A percentile compares a stretch with the other conserved stretches of the same genome.
Evolutionary conservation across 306 rosid genomes (phyloP).

Genomic region (Citrullus mucosospermus): DNA sequence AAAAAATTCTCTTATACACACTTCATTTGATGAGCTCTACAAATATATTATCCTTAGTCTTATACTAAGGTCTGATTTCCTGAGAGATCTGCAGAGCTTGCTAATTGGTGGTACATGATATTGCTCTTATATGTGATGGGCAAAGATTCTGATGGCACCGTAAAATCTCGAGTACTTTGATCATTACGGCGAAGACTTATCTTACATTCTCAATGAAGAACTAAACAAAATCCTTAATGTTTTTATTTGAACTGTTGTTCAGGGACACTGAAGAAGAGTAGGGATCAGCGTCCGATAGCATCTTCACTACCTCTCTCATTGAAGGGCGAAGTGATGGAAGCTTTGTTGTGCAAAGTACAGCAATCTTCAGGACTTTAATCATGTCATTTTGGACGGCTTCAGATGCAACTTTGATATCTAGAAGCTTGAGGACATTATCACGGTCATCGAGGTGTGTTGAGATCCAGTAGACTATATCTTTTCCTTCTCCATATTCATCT

Average conservation of each 20-base stretch:
- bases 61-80: not conserved
- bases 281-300: conserved; percentile 65
- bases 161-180: not conserved
- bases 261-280: conserved; percentile 1
- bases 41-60: not conserved
- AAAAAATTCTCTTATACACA: not conserved
- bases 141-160: not conserved
- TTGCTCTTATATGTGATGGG: not conserved
- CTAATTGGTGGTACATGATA: not conserved
- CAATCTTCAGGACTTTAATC: conserved; percentile 76
- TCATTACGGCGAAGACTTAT: not conserved
- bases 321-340: conserved; percentile 81
- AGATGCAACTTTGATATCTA: conserved; percentile 45
- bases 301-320: conserved; percentile 85
- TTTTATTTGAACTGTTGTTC: conserved; percentile 8
- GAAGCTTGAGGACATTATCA: conserved; percentile 37
- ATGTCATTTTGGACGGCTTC: conserved; percentile 32
- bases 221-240: conserved; percentile 1
- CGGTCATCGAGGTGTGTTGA: conserved; percentile 43
- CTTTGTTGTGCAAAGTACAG: conserved; percentile 57
- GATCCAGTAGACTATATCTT: conserved; percentile 85
- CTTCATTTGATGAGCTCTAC: conserved; percentile 7
- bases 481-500: conserved; percentile 80
- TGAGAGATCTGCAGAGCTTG: not conserved
- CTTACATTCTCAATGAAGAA: not conserved